Evolutionary conservation across 192 early-diverging fungal species (phyloP), one percentile per base, ranked within the genome.

Genomic region (Umbelopsis ramanniana): DNA sequence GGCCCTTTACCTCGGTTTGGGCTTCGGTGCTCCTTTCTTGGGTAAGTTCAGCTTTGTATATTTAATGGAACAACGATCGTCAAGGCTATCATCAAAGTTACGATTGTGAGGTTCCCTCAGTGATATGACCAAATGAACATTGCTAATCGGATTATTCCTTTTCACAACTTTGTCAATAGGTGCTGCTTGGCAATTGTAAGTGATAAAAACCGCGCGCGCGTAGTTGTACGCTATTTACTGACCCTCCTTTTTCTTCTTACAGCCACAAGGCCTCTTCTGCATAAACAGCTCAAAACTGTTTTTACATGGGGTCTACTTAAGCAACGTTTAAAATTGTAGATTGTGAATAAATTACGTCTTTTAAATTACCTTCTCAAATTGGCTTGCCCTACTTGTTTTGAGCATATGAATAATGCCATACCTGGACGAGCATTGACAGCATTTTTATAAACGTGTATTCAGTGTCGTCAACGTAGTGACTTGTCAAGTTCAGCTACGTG

Each of bases 1-100:
- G 74, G 67, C 60, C 37, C 67, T 83, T 35, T 88, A 82, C 72
- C 77, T 85, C 73, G 87, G 85, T 53, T 48, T 74, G 15, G 87
- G 87, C 46, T 88, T 88, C 67, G 71, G 79, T 70, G 75, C 81
- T 68, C 87, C 87, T 73, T 88, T 88, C 79, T 19, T 88, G 72
- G 82, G 79, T 80, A 80, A 72, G 73, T 69, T 21, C 11, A 43
- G 0, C 40, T 43, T 43, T 43, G 0, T 43, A 43, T 5, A 5
- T 15, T 38, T 26, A 2, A 14, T 26, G n/a, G 23, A 29, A 63
- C 17, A 2, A 19, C 15, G 6, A 29, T 26, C 8, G 3, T 14
- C 26, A 14, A 19, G 2, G 11, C 4, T 3, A 3, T 14, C 48
- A 19, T 50, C 48, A 19, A 50, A n/a, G 48, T 12, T 17, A 19